Evolutionary conservation across 2,329 filamentous ascomycete species (phyloP).

Genomic region (Tolypocladium tundrense): DNA sequence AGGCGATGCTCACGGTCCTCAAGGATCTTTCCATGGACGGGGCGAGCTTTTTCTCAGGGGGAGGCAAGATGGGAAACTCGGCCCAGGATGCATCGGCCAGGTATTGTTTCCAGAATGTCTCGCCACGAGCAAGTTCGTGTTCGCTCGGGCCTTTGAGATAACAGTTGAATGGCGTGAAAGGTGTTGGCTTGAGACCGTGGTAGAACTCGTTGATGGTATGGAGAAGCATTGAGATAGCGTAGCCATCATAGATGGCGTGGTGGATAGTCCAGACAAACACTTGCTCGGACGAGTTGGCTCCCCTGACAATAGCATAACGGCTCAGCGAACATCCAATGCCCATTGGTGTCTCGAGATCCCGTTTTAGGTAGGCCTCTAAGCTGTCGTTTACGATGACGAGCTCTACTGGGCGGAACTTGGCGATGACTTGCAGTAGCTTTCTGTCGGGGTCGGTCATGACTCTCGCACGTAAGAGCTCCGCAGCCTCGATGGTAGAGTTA

Average conservation of each 20-base stretch:
- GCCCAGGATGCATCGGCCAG: neutral
- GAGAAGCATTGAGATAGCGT: neutral
- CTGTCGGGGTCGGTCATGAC: neutral
- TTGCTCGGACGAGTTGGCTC: neutral
- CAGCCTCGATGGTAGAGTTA: neutral
- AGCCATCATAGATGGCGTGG: neutral
- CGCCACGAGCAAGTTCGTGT: neutral
- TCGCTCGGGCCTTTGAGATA: neutral
- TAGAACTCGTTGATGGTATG: neutral
- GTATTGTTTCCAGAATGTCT: neutral
- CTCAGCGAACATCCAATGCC: neutral
- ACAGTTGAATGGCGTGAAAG: neutral
- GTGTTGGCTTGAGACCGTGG: neutral
- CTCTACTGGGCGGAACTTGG: neutral
- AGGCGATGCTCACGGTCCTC: neutral
- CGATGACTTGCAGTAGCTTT: neutral
- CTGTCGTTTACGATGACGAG: neutral
- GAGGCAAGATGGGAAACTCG: neutral
- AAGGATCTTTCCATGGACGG: neutral
- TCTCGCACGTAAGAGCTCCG: neutral
- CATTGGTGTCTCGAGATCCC: neutral
- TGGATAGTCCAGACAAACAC: neutral
- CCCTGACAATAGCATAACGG: neutral
- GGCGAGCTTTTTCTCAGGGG: neutral
- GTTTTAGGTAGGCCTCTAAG: neutral